Evolutionary conservation across 371 early-diverging fungal genomes (phyloP).

Genomic region (Fennellomyces sp.): DNA sequence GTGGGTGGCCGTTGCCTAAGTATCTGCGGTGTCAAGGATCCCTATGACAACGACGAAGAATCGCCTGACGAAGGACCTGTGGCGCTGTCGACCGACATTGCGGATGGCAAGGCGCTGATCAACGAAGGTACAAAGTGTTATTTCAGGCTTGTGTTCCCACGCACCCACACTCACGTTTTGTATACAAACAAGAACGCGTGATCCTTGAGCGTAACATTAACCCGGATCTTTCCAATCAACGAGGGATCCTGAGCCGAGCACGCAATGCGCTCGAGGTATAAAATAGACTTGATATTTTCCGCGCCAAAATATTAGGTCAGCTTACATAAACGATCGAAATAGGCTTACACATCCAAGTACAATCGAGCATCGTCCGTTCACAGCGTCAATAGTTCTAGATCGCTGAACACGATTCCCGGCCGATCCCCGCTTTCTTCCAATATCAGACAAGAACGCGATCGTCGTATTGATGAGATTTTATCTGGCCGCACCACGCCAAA

Average conservation of each 20-base stretch:
- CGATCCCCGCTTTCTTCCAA: constrained; percentile 4
- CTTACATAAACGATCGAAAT: not conserved
- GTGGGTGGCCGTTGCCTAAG: constrained; percentile 78
- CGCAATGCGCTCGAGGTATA: constrained; percentile 12
- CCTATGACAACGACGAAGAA: constrained; percentile 58
- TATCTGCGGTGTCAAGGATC: constrained; percentile 64
- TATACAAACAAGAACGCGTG: constrained; percentile 40
- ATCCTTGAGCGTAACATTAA: constrained; percentile 31
- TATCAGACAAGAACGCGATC: constrained; percentile 37
- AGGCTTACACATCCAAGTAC: constrained; percentile 39
- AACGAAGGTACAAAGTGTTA: constrained; percentile 38
- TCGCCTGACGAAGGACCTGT: constrained; percentile 36
- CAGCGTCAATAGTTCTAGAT: constrained; percentile 1
- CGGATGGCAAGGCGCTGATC: constrained; percentile 50
- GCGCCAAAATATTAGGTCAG: not conserved
- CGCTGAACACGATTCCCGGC: not conserved
- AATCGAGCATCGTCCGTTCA: constrained; percentile 18
- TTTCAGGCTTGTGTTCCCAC: too few relatives aligned
- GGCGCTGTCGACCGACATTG: constrained; percentile 37
- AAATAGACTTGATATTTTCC: not conserved
- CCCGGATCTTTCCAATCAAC: constrained; percentile 19
- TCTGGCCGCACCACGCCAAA: constrained; percentile 24
- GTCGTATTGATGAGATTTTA: constrained; percentile 41
- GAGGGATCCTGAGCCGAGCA: constrained; percentile 27
- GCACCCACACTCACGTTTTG: too few relatives aligned